Percentiles rank a stretch among this genome's conserved stretches.
Evolutionary conservation across 805 yeast species (phyloP).

Genomic region (Metschnikowia bowlesiae): DNA sequence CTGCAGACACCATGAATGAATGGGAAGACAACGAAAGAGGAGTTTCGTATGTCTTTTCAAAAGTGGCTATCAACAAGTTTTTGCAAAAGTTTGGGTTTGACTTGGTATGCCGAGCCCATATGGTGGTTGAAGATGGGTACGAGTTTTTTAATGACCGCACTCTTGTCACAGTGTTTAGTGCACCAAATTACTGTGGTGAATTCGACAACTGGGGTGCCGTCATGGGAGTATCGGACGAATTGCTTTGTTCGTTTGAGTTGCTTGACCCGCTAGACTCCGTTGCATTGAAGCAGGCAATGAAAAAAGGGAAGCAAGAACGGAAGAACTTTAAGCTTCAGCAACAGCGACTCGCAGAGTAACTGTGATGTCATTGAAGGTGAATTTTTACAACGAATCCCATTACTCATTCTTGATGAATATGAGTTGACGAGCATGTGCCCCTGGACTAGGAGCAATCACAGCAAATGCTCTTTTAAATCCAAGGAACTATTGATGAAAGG

Average conservation of each 20-base stretch:
- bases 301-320: conserved; percentile 85
- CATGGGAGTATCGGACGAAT: conserved; percentile 91
- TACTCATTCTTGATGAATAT: background rate
- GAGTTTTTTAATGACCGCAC: conserved; percentile 71
- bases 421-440: background rate
- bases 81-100: conserved; percentile 72
- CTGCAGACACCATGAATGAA: conserved; percentile 75
- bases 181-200: conserved; percentile 80
- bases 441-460: background rate
- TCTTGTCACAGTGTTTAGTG: conserved; percentile 67
- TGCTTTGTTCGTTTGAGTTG: conserved; percentile 87
- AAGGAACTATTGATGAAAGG: background rate
- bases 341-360: conserved; percentile 8
- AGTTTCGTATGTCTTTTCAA: conserved; percentile 73
- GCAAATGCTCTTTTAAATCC: background rate
- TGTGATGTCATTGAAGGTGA: background rate
- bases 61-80: conserved; percentile 76
- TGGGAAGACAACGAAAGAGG: conserved; percentile 90
- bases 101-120: conserved; percentile 79
- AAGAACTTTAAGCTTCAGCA: conserved; percentile 45
- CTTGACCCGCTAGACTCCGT: conserved; percentile 90
- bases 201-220: conserved; percentile 97
- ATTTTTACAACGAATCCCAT: background rate
- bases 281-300: conserved; percentile 92
- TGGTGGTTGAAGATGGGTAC: conserved; percentile 82